A percentile compares a stretch with the other conserved stretches of the same genome.
Conservation (phyloP, 1,284 basidiomycete genomes). For the Boletus semigastroideus region DNA sequence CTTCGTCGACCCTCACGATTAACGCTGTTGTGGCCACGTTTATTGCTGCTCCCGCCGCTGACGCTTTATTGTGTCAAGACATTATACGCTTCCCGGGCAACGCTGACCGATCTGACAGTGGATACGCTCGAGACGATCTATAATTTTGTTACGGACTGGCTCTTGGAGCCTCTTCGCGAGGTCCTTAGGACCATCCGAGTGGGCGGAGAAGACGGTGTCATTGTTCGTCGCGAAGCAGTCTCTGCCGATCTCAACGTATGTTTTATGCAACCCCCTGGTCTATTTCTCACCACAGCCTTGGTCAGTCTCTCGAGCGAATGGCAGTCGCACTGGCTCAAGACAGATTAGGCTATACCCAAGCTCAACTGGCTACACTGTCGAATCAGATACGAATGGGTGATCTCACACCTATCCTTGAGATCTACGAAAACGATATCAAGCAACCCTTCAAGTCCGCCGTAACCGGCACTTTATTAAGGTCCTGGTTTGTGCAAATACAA, state of each 20-base stretch:
- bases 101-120: constrained; percentile 51
- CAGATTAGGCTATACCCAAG: constrained; percentile 61
- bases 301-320: constrained; percentile 91
- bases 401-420: constrained; percentile 82
- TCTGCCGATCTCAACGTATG: constrained; percentile 75
- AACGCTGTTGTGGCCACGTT: constrained; percentile 63
- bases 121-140: constrained; percentile 70
- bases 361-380: constrained; percentile 66
- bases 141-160: constrained; percentile 83
- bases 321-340: constrained; percentile 83
- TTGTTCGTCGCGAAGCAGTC: constrained; percentile 77
- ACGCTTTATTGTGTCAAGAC: constrained; percentile 47
- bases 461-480: constrained; percentile 80
- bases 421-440: constrained; percentile 93
- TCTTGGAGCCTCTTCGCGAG: constrained; percentile 83
- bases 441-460: constrained; percentile 81
- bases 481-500: constrained; percentile 91
- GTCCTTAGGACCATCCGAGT: constrained; percentile 83
- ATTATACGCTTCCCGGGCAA: constrained; percentile 52
- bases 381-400: constrained; percentile 77
- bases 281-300: constrained; percentile 7
- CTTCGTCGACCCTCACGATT: constrained; percentile 60
- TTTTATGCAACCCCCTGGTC: constrained; percentile 4
- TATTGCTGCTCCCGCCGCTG: constrained; percentile 66
- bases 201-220: constrained; percentile 69